Conservation (phyloP, 2,329 filamentous ascomycete genomes). For the Trichoderma cornu-damae region DNA sequence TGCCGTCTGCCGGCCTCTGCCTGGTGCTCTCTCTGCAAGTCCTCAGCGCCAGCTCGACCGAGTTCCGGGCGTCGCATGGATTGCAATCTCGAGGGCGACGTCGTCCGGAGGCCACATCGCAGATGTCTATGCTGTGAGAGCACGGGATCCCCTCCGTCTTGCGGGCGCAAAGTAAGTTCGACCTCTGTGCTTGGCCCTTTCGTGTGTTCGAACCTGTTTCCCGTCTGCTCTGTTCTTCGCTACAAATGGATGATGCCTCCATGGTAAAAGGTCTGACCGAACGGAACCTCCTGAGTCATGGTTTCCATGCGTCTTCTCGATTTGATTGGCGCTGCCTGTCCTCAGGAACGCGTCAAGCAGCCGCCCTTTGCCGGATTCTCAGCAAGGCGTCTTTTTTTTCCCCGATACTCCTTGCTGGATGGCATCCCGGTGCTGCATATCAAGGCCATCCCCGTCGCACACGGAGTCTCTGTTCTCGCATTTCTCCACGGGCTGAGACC, state of each 20-base stretch:
- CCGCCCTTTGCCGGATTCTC: background rate
- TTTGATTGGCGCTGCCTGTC: slow-evolving; percentile 8
- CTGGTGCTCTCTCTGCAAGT: background rate
- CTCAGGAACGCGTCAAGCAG: background rate
- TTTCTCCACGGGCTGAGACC: slow-evolving; percentile 44
- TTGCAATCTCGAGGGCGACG: background rate
- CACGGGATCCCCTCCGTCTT: background rate
- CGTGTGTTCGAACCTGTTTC: too few relatives aligned
- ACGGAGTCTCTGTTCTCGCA: slow-evolving; percentile 47
- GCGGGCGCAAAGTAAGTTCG: slow-evolving; percentile 5
- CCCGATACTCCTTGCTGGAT: background rate
- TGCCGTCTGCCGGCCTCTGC: background rate
- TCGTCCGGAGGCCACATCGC: background rate
- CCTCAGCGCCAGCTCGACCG: background rate
- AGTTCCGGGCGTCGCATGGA: background rate
- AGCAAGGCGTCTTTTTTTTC: background rate
- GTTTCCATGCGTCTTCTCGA: slow-evolving; percentile 23
- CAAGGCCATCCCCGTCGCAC: slow-evolving; percentile 36
- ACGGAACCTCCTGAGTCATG: slow-evolving; percentile 45
- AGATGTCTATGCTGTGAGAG: slow-evolving; percentile 6
- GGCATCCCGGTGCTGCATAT: slow-evolving; percentile 8
- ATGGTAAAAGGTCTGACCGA: slow-evolving; percentile 63
- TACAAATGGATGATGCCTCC: slow-evolving; percentile 46
- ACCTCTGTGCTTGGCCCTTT: too few relatives aligned
- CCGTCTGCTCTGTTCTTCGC: background rate